A percentile compares a stretch with the other conserved stretches of the same genome.
These are phyloP conservation scores for Fraxinus latifolia DNA, from an alignment of 305 asterid species.

Conservation along the genomic window DNA sequence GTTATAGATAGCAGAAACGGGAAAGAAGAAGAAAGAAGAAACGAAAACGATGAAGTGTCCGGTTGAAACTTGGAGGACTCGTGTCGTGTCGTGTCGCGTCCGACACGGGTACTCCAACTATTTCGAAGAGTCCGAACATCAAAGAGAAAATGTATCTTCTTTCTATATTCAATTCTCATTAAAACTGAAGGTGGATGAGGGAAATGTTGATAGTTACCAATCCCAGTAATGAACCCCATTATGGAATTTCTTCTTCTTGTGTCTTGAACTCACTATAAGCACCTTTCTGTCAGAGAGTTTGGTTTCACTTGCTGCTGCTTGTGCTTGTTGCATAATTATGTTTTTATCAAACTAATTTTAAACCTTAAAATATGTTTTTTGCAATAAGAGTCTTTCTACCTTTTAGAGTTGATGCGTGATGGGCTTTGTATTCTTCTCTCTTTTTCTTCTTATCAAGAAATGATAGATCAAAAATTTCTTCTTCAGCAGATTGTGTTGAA, in stretches of 20 bases:
- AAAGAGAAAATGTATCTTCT: neutral
- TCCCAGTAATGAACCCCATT: conserved; percentile 1
- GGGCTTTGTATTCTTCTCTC: neutral
- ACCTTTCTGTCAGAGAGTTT: neutral
- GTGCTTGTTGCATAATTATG: neutral
- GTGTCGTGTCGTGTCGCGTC: too few relatives aligned
- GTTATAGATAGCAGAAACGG: too few relatives aligned
- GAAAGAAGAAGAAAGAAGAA: too few relatives aligned
- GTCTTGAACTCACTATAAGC: neutral
- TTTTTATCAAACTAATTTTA: neutral
- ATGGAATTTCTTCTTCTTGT: neutral
- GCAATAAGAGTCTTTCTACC: neutral
- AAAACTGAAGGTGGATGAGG: neutral
- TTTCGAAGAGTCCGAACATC: too few relatives aligned
- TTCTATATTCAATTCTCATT: neutral
- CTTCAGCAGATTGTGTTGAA: neutral
- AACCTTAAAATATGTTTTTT: neutral
- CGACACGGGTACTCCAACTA: too few relatives aligned
- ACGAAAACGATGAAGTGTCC: too few relatives aligned
- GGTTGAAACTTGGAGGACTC: too few relatives aligned
- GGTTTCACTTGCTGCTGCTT: neutral
- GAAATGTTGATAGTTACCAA: neutral
- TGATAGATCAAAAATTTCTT: neutral
- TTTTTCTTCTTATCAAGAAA: neutral
- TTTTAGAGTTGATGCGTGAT: neutral